These are phyloP conservation scores for Suillus subaureus DNA, from an alignment of 768 basidiomycete genomes.

Conservation along the genomic window DNA sequence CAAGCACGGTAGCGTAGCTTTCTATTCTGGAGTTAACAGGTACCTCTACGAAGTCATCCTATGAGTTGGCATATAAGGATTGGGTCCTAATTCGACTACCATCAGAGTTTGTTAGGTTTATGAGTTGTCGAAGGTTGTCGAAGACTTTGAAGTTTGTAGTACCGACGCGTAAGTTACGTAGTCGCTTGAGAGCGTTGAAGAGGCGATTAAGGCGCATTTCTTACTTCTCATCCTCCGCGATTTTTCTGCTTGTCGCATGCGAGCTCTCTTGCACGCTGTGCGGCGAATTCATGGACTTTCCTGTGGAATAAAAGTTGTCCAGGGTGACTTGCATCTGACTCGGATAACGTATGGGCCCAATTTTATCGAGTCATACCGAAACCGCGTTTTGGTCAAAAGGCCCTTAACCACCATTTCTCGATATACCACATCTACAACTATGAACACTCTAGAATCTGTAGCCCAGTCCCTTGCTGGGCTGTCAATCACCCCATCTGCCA, in stretches of 20 bases:
- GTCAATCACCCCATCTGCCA: conserved; percentile 54
- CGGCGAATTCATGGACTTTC: conserved; percentile 28
- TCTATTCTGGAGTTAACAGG: not conserved
- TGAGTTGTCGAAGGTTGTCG: not conserved
- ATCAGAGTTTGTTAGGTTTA: not conserved
- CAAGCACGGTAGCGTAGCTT: not conserved
- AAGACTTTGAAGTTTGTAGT: not conserved
- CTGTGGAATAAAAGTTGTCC: conserved; percentile 16
- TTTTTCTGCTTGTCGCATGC: conserved; percentile 26
- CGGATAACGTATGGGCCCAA: conserved; percentile 18
- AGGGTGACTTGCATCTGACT: conserved; percentile 19
- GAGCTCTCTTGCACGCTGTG: conserved; percentile 25
- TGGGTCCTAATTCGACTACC: not conserved
- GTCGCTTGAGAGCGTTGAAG: conserved; percentile 23
- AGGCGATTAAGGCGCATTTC: conserved; percentile 13
- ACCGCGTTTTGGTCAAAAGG: conserved; percentile 20
- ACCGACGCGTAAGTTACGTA: conserved; percentile 11
- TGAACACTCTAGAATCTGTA: conserved; percentile 38
- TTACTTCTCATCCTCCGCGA: conserved; percentile 5
- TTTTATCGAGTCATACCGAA: conserved; percentile 29
- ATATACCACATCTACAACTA: conserved; percentile 24
- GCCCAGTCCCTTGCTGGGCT: conserved; percentile 50
- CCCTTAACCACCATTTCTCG: conserved; percentile 9
- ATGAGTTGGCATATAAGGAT: not conserved
- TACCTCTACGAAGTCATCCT: not conserved